Percentiles rank a stretch among this genome's conserved stretches.
These are phyloP conservation scores for Cyberlindnera lachancei DNA, from an alignment of 805 yeast species.

Conservation along the genomic window DNA sequence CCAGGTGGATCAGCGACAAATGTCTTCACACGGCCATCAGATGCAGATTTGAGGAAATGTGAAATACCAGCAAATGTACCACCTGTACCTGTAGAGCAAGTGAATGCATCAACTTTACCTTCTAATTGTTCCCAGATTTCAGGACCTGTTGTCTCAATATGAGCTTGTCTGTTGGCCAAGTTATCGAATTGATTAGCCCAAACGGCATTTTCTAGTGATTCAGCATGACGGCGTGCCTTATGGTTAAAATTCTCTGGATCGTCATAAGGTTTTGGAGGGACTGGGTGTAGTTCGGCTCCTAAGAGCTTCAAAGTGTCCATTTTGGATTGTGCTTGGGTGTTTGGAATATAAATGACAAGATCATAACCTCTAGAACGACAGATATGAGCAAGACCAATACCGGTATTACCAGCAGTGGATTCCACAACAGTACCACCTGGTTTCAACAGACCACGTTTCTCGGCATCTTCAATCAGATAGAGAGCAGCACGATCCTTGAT, in stretches of 20 bases:
- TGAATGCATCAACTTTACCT: constrained; percentile 76
- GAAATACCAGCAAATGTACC: constrained; percentile 88
- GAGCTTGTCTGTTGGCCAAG: constrained; percentile 81
- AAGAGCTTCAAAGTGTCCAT: constrained; percentile 64
- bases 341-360: constrained; percentile 85
- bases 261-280: constrained; percentile 77
- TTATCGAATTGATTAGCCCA: constrained; percentile 95
- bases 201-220: constrained; percentile 63
- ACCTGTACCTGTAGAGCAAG: constrained; percentile 90
- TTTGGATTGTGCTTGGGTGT: constrained; percentile 77
- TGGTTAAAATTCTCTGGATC: constrained; percentile 85
- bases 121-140: constrained; percentile 82
- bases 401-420: constrained; percentile 96
- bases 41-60: constrained; percentile 63
- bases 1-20: constrained; percentile 94
- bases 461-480: constrained; percentile 73
- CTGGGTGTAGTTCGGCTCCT: constrained; percentile 86
- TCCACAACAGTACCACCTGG: constrained; percentile 87
- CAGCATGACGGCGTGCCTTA: constrained; percentile 82
- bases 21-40: constrained; percentile 53
- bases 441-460: constrained; percentile 48
- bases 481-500: constrained; percentile 89
- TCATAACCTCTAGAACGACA: constrained; percentile 80
- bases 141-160: constrained; percentile 86
- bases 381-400: constrained; percentile 79